Evolutionary conservation across 192 early-diverging fungal species (phyloP), one percentile per base, ranked within the genome.

Genomic region (Umbelopsis sp.): DNA sequence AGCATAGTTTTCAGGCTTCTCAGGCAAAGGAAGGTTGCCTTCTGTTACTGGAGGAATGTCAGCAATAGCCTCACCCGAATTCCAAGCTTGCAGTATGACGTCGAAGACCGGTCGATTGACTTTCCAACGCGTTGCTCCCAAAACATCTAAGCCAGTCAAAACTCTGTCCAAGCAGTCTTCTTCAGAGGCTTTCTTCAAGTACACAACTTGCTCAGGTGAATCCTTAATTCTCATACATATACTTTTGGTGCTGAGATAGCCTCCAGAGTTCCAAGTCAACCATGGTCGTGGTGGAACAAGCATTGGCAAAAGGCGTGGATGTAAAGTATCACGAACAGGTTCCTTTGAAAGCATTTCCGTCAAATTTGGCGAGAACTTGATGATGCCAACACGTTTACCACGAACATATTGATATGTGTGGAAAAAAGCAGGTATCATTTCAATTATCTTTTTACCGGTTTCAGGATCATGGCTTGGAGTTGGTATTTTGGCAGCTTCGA

Each of bases 241-340:
- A 48, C 86, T 86, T 44, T 88, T 78, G 18, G 88, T 82, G n/a
- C 84, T 86, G 15, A 97, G 69, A 75, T 97, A 97, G 23, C 95
- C 95, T 44, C 97, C 95, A 23, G 88, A 84, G 41, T 91, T 90
- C 71, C 83, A 91, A 1, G 91, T 88, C 45, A 97, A 74, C 97
- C 97, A 98, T 10, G 95, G 94, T 0, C 89, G 89, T 61, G 97
- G 97, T 30, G 87, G 89, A 12, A 98, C 91, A 23, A 98, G 72
- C 97, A 98, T 98, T 23, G 97, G 97, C 21, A 98, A 80, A n/a
- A 91, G 78, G 33, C 91, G 88, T 1, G 95, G 91, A 47, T 87
- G 86, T 15, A 95, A 75, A 11, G 81, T 80, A 21, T 82, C 83
- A 12, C 82, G 78, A 20, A 91, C 71, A 16, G 86, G 81, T 44